A percentile compares a stretch with the other conserved stretches of the same genome.
Evolutionary conservation across 2,329 filamentous ascomycete species (phyloP).

Genomic region (Colletotrichum caudatum): DNA sequence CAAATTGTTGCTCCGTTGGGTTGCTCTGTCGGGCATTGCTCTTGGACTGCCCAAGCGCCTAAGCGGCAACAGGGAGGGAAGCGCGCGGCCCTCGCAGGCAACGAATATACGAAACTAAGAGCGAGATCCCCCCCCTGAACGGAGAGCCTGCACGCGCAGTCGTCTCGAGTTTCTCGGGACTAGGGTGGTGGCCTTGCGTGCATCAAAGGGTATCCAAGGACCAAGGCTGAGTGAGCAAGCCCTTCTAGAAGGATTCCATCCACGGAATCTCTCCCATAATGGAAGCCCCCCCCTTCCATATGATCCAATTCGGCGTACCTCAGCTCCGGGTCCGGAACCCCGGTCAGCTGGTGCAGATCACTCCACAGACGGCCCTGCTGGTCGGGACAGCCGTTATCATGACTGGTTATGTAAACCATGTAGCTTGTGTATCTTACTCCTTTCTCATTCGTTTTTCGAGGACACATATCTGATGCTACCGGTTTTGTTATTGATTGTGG

Average conservation of each 20-base stretch:
- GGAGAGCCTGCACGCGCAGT: background rate
- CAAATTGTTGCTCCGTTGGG: background rate
- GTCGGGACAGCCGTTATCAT: slow-evolving; percentile 31
- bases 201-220: slow-evolving; percentile 32
- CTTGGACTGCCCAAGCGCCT: slow-evolving; percentile 11
- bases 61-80: slow-evolving; percentile 11
- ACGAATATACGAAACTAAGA: slow-evolving; percentile 20
- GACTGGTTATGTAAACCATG: background rate
- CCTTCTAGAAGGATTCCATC: slow-evolving; percentile 39
- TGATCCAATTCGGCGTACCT: slow-evolving; percentile 27
- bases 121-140: background rate
- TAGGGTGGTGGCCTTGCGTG: slow-evolving; percentile 4
- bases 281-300: background rate
- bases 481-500: slow-evolving; percentile 16
- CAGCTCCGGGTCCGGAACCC: slow-evolving; percentile 28
- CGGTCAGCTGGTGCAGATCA: slow-evolving; percentile 36
- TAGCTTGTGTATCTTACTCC: background rate
- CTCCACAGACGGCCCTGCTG: slow-evolving; percentile 36
- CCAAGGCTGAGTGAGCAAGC: slow-evolving; percentile 10
- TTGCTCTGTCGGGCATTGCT: background rate
- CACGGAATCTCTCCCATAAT: background rate
- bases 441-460: background rate
- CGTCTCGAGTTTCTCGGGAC: slow-evolving; percentile 23
- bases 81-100: background rate
- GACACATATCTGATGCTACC: slow-evolving; percentile 10